Percentiles rank a stretch among this genome's conserved stretches.
Conservation (phyloP, 2,329 filamentous ascomycete genomes). For the Trichoderma sp. region DNA sequence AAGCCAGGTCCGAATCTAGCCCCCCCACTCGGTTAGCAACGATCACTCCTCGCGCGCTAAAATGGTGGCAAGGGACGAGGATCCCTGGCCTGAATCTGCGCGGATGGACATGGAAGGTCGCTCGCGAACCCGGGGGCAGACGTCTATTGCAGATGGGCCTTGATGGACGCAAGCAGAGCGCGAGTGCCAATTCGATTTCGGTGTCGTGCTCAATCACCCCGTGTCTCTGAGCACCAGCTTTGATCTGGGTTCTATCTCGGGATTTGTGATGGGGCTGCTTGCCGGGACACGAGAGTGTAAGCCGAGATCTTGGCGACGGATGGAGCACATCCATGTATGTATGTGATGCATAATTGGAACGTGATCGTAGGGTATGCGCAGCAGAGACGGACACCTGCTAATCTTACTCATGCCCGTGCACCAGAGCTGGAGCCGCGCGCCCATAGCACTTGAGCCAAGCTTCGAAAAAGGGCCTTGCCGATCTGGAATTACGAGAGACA, state of each 20-base stretch:
- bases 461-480: background rate
- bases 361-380: background rate
- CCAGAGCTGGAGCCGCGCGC: background rate
- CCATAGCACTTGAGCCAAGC: background rate
- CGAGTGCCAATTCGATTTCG: background rate
- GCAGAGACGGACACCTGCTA: background rate
- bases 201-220: background rate
- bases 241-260: background rate
- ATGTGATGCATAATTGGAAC: constrained; percentile 10
- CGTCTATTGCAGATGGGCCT: background rate
- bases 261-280: background rate
- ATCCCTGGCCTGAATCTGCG: constrained; percentile 9
- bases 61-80: constrained; percentile 6
- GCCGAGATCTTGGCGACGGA: background rate
- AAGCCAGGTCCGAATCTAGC: constrained; percentile 10
- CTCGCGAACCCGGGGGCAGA: background rate
- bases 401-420: background rate
- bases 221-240: background rate
- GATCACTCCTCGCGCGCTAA: constrained; percentile 22
- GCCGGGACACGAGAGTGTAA: too few species aligned
- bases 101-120: background rate
- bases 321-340: constrained; percentile 7
- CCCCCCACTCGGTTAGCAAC: constrained; percentile 23
- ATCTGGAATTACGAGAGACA: constrained; percentile 4
- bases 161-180: background rate